Percentiles rank a stretch among this genome's conserved stretches.
Conservation (phyloP, 441 rosid species). For the Arabidopsis lyrata region DNA sequence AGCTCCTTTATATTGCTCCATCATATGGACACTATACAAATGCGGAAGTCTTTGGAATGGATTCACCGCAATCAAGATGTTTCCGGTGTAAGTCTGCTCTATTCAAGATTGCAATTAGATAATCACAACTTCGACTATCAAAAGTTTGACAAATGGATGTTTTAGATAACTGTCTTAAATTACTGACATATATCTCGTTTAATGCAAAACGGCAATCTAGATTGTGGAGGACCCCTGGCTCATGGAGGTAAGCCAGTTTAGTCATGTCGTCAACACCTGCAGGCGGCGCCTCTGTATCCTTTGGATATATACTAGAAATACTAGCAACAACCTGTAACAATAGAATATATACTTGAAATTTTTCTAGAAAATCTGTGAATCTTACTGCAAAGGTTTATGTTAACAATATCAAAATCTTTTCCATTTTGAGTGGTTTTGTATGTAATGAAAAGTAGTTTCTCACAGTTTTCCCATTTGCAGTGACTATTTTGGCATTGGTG, state of each 20-base stretch:
- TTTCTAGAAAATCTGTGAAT: neutral
- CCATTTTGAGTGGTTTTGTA: constrained; percentile 15
- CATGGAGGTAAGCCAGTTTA: constrained; percentile 75
- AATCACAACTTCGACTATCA: neutral
- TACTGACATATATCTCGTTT: constrained; percentile 77
- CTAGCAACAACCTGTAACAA: constrained; percentile 53
- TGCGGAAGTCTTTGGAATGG: constrained; percentile 75
- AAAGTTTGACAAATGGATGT: constrained; percentile 10
- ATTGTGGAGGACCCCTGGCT: constrained; percentile 78
- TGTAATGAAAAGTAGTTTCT: constrained; percentile 36
- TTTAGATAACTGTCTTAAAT: neutral
- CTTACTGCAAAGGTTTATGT: constrained; percentile 3
- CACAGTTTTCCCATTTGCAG: constrained; percentile 60
- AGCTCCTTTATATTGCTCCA: constrained; percentile 78
- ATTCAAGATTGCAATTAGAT: constrained; percentile 43
- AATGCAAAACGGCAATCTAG: constrained; percentile 61
- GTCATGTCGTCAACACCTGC: constrained; percentile 90
- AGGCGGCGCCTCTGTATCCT: constrained; percentile 69
- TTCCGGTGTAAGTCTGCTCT: constrained; percentile 74
- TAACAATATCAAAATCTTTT: neutral
- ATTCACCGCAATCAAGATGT: constrained; percentile 75
- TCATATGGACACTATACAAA: constrained; percentile 70
- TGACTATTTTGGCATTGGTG: constrained; percentile 52
- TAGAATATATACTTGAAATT: constrained; percentile 1
- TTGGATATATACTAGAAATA: constrained; percentile 61